Conservation (phyloP, 306 rosid species). For the Trifolium fragiferum region DNA sequence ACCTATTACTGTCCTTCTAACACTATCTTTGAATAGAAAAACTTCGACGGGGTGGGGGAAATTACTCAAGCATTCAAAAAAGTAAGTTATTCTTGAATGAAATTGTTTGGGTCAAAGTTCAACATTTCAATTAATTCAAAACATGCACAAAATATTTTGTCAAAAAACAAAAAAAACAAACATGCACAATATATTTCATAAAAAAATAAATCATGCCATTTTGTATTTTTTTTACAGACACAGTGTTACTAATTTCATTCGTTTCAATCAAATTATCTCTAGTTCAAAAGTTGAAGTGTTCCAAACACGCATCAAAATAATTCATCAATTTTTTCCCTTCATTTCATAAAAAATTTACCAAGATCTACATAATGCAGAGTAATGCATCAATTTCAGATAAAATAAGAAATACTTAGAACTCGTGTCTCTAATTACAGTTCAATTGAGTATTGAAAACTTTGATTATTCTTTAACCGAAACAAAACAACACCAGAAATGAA, state of each 20-base stretch:
- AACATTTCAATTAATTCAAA: background rate
- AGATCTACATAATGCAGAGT: constrained; percentile 7
- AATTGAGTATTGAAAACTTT: background rate
- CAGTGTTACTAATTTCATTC: background rate
- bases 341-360: background rate
- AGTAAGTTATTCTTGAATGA: background rate
- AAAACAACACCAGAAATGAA: background rate
- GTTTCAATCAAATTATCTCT: constrained; percentile 12
- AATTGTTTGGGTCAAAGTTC: background rate
- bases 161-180: background rate
- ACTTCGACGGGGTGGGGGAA: too few species aligned
- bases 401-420: constrained; percentile 1
- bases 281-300: background rate
- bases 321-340: background rate
- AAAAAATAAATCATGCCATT: background rate
- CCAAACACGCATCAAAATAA: background rate
- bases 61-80: too few species aligned
- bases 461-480: background rate
- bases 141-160: background rate
- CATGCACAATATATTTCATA: background rate
- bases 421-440: background rate
- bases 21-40: background rate
- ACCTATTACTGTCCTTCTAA: background rate
- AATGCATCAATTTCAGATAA: background rate
- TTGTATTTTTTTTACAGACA: background rate